Base-by-base conservation (phyloP, 495 filamentous ascomycete genomes). In the Penicillium malachiteum region DNA sequence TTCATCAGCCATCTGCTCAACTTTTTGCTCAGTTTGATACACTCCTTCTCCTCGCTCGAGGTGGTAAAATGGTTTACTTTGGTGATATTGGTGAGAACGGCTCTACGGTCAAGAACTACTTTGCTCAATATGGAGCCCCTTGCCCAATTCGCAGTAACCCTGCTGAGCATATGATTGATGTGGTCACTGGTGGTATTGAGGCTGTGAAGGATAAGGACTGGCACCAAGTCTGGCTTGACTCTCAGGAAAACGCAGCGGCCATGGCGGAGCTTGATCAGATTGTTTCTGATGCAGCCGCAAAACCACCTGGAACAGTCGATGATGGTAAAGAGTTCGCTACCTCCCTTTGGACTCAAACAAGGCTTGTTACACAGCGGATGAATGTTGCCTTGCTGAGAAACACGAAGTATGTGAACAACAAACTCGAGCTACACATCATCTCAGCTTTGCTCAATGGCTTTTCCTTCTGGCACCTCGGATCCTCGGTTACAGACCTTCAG, bases 111-210 rank as follows among this genome's bases (percentile, higher is more conserved):
- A 85, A 62, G 79, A 73, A 71, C 86, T 95, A 96, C 72, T 96
- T 96, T 57, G 85, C 86, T 62, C 77, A 81, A 50, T 84, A 92
- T 62, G 85, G 89, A 26, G 89, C 86, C 4, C 72, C 80, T n/a
- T 96, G 91, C 69, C 88, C 89, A 2, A 55, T 72, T 2, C 82
- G 86, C 10, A 85, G 87, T 16, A 97, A 81, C 52, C 90, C 91
- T 31, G 92, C 92, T 14, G 92, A 97, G 67, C 91, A 88, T 84
- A 96, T 97, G 88, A 79, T 97, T 35, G 90, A 95, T 59, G 87
- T 89, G 50, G 92, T 92, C 48, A 65, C 71, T 3, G 69, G 72
- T 26, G 51, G 62, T 34, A 48, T 62, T 65, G 35, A 69, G 56
- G 50, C 30, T 8, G 60, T 63, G 12, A 72, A 74, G 35, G 68